These are phyloP conservation scores for Polygonum maritimum DNA, from an alignment of 148 eudicot species.

Conservation along the genomic window DNA sequence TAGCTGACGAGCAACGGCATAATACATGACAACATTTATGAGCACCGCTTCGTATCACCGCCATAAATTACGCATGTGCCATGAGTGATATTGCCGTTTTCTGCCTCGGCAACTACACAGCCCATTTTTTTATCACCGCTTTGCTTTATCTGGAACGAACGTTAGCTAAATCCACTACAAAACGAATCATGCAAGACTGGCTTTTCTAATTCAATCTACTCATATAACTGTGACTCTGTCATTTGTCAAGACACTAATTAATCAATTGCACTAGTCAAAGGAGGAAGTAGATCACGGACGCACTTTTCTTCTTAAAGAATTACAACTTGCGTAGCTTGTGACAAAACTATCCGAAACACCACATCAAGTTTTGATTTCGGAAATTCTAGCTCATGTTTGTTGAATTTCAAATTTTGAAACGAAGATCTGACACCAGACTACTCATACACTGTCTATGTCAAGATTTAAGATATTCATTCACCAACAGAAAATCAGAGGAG, in stretches of 20 bases:
- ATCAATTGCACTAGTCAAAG: no score
- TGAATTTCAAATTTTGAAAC: neutral
- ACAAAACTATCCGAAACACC: neutral
- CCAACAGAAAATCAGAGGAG: no score
- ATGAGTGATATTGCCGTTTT: neutral
- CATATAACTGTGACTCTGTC: neutral
- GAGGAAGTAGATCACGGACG: no score
- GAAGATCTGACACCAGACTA: neutral
- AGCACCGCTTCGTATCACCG: neutral
- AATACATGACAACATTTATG: neutral
- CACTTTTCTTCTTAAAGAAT: no score
- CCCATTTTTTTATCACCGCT: neutral
- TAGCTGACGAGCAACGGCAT: neutral
- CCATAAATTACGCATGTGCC: conserved; percentile 7
- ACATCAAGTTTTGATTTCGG: neutral
- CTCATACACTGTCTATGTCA: no score
- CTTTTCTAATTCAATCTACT: neutral
- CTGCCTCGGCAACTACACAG: neutral
- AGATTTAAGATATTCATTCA: no score
- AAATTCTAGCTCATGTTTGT: neutral
- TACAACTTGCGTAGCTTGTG: neutral
- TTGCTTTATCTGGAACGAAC: neutral
- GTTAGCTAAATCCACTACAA: neutral
- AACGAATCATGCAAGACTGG: neutral
- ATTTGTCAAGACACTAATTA: neutral